Evolutionary conservation across 2,329 filamentous ascomycete genomes (phyloP), one percentile per base, ranked within the genome.

Genomic region (Coniella vitis): DNA sequence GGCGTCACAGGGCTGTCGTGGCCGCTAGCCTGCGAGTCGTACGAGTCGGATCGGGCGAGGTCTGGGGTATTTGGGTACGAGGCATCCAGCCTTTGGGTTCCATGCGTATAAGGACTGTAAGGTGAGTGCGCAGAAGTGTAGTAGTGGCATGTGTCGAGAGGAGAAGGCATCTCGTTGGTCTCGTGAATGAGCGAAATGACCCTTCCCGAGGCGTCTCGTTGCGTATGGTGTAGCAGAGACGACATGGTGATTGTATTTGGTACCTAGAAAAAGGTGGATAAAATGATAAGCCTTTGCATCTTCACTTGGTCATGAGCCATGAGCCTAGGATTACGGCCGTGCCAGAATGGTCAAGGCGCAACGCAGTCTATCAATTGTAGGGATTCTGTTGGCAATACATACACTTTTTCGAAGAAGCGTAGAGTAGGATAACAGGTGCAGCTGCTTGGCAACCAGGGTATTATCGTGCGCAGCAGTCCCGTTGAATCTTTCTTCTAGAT

Each of bases 41-140:
- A 82, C 1, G 79, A 83, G 56, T 80, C 69, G 45, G 78, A 79
- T 38, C 79, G 75, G 43, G 76, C 64, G n/a, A 83, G 71, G 57
- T 76, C 74, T 25, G 79, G 79, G 1, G 75, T 77, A 55, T 71
- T 69, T 42, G 74, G 70, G 17, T 73, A 72, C 4, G 71, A 71
- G 3, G 74, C 38, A 48, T 44, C 35, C 22, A 39, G 32, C 21
- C 22, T 48, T 32, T 41, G 40, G 19, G 36, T 29, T 12, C 20
- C 36, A 20, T 35, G 29, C 17, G 48, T 25, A 36, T 47, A 45
- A 12, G 36, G 38, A 37, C 17, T 38, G 32, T 52, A 47, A 13
- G 19, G 5, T 44, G 34, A 17, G 10, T 31, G 29, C 5, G 22
- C 29, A 42, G 29, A 32, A n/a, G 34, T 20, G 40, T 32, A 37